phyloP scores from a whole-genome alignment of 306 rosid genomes.

The Quercus ilex region DNA sequence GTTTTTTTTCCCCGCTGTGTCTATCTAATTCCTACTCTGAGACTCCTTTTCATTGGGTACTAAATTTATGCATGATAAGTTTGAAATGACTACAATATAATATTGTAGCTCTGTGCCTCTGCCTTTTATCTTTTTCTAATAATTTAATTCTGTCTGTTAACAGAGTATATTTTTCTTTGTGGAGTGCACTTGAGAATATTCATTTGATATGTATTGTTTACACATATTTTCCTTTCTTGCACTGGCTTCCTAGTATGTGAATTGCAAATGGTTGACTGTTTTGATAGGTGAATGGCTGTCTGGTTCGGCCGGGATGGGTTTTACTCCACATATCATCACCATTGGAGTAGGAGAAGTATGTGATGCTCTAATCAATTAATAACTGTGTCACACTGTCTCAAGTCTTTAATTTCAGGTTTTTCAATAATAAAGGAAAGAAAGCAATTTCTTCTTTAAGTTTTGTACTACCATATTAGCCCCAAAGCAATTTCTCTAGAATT shows the following conservation, averaged over 20 bases:
- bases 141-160: conserved; percentile 6
- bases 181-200: not conserved
- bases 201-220: not conserved
- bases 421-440: not conserved
- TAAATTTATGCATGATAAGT: not conserved
- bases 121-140: not conserved
- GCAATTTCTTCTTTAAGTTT: conserved; percentile 1
- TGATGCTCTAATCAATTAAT: conserved; percentile 4
- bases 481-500: not conserved
- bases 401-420: not conserved
- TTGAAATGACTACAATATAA: conserved; percentile 6
- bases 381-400: not conserved
- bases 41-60: not conserved
- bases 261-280: conserved; percentile 23
- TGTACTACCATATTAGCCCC: not conserved
- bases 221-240: not conserved
- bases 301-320: conserved; percentile 90
- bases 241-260: not conserved
- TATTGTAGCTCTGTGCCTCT: not conserved
- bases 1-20: not conserved
- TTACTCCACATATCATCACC: conserved; percentile 86
- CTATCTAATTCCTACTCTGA: not conserved
- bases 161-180: not conserved
- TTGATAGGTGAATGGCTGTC: conserved; percentile 73
- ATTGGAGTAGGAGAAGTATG: conserved; percentile 86